Percentiles rank a stretch among this genome's conserved stretches.
phyloP scores from a whole-genome alignment of 352 stramenopile species.

The Globisporangium carolinianum region DNA sequence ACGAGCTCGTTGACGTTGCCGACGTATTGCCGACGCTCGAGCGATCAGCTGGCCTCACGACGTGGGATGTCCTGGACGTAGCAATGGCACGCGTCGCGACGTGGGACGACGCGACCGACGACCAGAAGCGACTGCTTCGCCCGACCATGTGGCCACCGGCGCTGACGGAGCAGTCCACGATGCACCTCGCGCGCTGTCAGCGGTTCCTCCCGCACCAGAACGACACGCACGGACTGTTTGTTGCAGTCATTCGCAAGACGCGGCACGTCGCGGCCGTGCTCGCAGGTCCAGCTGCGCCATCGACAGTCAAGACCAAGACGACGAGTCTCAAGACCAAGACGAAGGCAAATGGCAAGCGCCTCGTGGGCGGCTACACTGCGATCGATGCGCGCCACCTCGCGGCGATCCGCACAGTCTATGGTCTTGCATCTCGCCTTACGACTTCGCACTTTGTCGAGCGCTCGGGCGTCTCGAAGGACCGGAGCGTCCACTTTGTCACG shows the following conservation, averaged over 20 bases:
- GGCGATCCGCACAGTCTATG: slow-evolving; percentile 38
- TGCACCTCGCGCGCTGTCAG: slow-evolving; percentile 89
- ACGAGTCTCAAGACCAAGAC: slow-evolving; percentile 32
- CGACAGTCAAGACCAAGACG: slow-evolving; percentile 21
- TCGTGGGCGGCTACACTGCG: slow-evolving; percentile 38
- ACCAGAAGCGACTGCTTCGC: slow-evolving; percentile 46
- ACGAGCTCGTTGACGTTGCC: slow-evolving; percentile 57
- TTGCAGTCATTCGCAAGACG: slow-evolving; percentile 91
- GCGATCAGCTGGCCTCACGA: slow-evolving; percentile 28
- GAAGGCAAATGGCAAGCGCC: slow-evolving; percentile 31
- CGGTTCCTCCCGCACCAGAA: slow-evolving; percentile 96
- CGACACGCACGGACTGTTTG: slow-evolving; percentile 97
- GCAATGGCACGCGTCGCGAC: slow-evolving; percentile 32
- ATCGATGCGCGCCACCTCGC: slow-evolving; percentile 34
- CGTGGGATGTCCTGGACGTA: slow-evolving; percentile 58
- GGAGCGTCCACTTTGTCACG: slow-evolving; percentile 62
- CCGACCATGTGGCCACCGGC: slow-evolving; percentile 83
- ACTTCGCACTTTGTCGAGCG: slow-evolving; percentile 43
- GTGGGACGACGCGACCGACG: slow-evolving; percentile 45
- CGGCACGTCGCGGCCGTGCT: slow-evolving; percentile 16
- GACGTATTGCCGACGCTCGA: slow-evolving; percentile 25
- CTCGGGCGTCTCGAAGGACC: slow-evolving; percentile 58
- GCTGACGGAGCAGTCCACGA: slow-evolving; percentile 28
- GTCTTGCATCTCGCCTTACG: slow-evolving; percentile 22
- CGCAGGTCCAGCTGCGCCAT: slow-evolving; percentile 23